Evolutionary conservation across 2,329 filamentous ascomycete genomes (phyloP).

Genomic region (Cadophora sp.): DNA sequence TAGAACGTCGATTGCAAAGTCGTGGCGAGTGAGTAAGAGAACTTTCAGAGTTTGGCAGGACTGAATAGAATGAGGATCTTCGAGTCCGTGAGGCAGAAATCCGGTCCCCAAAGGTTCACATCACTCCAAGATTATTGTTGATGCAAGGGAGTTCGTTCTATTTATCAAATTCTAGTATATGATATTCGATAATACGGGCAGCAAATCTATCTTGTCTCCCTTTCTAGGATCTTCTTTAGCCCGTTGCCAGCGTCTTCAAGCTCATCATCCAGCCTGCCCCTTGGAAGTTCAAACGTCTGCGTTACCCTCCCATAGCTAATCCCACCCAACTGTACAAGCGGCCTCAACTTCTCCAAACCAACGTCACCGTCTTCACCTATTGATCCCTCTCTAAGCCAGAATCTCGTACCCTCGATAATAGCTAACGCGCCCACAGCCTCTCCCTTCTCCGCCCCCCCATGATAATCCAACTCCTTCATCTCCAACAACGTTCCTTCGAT

Average conservation of each 20-base stretch:
- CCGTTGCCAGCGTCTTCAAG: neutral
- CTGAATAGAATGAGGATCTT: no score
- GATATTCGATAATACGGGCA: no score
- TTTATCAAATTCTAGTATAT: no score
- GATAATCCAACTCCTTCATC: constrained; percentile 12
- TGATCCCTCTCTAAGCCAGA: neutral
- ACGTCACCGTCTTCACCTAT: neutral
- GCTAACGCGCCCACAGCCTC: neutral
- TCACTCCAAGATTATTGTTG: no score
- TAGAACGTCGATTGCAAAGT: no score
- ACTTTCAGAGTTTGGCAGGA: no score
- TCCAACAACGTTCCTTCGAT: constrained; percentile 11
- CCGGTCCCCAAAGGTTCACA: no score
- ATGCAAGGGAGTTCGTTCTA: no score
- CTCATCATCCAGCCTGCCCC: neutral
- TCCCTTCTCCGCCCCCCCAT: neutral
- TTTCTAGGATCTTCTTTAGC: neutral
- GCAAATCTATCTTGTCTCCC: no score
- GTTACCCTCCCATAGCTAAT: neutral
- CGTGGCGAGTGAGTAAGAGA: no score
- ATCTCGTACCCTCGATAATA: constrained; percentile 7
- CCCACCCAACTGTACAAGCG: constrained; percentile 1
- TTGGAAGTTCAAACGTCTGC: constrained; percentile 2
- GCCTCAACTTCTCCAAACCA: constrained; percentile 2
- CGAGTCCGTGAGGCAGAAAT: no score